Conservation (phyloP, 306 rosid genomes). For the Geum urbanum region DNA sequence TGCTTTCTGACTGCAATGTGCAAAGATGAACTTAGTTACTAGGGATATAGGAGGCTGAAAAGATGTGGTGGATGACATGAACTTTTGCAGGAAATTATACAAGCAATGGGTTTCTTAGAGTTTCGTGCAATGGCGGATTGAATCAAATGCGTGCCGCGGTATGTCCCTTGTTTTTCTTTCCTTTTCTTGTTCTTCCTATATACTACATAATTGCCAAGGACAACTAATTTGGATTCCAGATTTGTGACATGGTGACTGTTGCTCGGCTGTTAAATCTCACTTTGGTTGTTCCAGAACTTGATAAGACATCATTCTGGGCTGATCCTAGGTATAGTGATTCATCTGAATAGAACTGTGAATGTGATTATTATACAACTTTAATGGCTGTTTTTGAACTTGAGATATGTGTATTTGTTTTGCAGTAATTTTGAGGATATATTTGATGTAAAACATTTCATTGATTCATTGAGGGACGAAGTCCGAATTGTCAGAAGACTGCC, state of each 20-base stretch:
- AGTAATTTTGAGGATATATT: conserved; percentile 93
- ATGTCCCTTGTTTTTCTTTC: conserved; percentile 34
- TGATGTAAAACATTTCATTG: conserved; percentile 82
- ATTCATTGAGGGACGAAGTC: conserved; percentile 86
- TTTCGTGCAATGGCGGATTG: conserved; percentile 97
- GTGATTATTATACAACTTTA: conserved; percentile 13
- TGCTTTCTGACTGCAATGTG: not conserved
- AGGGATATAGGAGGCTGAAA: not conserved
- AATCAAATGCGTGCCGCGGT: conserved; percentile 99
- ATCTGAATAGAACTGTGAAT: conserved; percentile 20
- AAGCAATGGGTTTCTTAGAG: conserved; percentile 95
- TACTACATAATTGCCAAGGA: conserved; percentile 26
- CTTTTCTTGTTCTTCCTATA: conserved; percentile 14
- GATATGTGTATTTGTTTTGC: conserved; percentile 36
- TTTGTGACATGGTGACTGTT: conserved; percentile 95
- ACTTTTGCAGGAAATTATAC: conserved; percentile 79
- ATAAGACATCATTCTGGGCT: conserved; percentile 94
- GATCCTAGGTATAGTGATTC: conserved; percentile 70
- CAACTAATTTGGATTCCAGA: conserved; percentile 48
- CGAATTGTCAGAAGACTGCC: conserved; percentile 88
- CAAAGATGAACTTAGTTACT: not conserved
- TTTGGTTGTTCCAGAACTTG: conserved; percentile 95
- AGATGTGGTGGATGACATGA: conserved; percentile 18
- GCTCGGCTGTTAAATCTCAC: conserved; percentile 94
- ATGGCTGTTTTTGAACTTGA: conserved; percentile 27